Evolutionary conservation across 495 filamentous ascomycete species (phyloP).

Genomic region (Penicillium antarcticum): DNA sequence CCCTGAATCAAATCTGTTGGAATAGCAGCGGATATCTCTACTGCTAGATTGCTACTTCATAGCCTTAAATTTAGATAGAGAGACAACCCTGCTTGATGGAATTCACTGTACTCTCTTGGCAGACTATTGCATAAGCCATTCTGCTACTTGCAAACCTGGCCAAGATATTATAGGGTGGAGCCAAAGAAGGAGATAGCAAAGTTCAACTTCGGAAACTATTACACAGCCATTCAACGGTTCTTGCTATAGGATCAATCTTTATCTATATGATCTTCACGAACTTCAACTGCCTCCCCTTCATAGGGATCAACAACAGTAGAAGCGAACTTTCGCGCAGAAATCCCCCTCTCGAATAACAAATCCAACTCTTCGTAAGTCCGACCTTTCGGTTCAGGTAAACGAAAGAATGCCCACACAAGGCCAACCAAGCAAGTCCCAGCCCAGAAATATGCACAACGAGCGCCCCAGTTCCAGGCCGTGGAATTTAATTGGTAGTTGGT

Average conservation of each 20-base stretch:
- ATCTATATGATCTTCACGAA: conserved; percentile 1
- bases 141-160: too few species aligned
- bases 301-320: conserved; percentile 11
- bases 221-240: too few species aligned
- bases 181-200: too few species aligned
- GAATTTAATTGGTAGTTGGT: conserved; percentile 65
- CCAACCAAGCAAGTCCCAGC: conserved; percentile 60
- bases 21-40: too few species aligned
- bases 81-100: too few species aligned
- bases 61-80: too few species aligned
- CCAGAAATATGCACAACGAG: conserved; percentile 68
- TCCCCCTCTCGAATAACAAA: conserved; percentile 44
- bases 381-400: conserved; percentile 63
- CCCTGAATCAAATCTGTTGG: too few species aligned
- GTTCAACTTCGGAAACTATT: too few species aligned
- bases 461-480: conserved; percentile 63
- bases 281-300: conserved; percentile 2
- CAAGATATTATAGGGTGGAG: too few species aligned
- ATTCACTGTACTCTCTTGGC: too few species aligned
- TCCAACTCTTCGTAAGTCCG: conserved; percentile 58
- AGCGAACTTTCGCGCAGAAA: conserved; percentile 35
- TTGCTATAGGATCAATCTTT: conserved; percentile 1
- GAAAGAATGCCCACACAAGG: conserved; percentile 63
- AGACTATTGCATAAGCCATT: too few species aligned
- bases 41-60: too few species aligned